Evolutionary conservation across 2,329 filamentous ascomycete species (phyloP), one percentile per base, ranked within the genome.

Genomic region (Gnomoniopsis sp.): DNA sequence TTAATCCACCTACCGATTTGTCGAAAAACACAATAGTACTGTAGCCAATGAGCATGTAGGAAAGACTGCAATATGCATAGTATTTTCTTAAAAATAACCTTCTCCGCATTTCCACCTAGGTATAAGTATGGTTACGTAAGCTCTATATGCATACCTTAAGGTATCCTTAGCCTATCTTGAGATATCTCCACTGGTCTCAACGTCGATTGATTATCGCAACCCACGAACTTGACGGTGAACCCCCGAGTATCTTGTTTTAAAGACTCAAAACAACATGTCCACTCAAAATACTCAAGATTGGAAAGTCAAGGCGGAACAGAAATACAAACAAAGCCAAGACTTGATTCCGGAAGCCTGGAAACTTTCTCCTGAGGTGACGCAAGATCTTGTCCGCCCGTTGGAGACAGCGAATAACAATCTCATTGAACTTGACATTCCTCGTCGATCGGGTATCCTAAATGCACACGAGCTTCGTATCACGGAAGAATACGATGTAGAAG

Each of bases 331-430:
- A 3, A 47, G 54, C 44, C 34, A 55, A 26, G 19, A 22, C 14
- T 19, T 33, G 26, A 61, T 62, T 30, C 61, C 61, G 22, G 21
- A 55, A 17, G 52, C 48, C 21, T 62, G 61, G 58, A 53, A 44
- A 6, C 47, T 62, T 6, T 55, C 61, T 2, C 17, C 58, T 2
- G 12, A 33, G 30, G 41, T 55, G 26, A 26, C 58, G 3, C 33
- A 50, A 21, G n/a, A 33, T 12, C 54, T 61, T 3, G n/a, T 10
- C 22, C 51, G 61, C 8, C 58, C 58, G 12, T 44, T 61, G 8
- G 61, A 61, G 49, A 41, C 43, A 17, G 55, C 58, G 6, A 58
- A 50, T 33, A 61, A 55, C n/a, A 61, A 58, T 14, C 61, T 62
- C 2, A 26, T 62, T 43, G 61, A 53, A 15, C 61, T 61, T 3